Evolutionary conservation across 257 asterid species (phyloP).

Genomic region (Gentiana straminea): DNA sequence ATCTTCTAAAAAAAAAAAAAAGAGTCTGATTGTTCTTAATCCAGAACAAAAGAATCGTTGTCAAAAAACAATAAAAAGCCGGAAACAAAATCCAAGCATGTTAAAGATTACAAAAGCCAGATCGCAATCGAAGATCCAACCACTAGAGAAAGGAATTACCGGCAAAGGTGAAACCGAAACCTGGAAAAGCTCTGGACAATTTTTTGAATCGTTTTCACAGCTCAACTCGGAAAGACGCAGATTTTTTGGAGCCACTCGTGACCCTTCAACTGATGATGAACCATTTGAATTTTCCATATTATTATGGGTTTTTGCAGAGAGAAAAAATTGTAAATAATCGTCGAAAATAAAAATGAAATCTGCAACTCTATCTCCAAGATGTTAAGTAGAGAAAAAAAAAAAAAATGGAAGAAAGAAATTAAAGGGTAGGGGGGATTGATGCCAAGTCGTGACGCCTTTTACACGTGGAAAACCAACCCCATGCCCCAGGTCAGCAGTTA

Average conservation of each 20-base stretch:
- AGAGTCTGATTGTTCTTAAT: background rate
- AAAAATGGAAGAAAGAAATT: background rate
- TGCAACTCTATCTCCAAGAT: too few relatives aligned
- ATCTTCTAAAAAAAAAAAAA: too few relatives aligned
- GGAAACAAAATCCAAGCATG: background rate
- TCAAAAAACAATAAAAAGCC: background rate
- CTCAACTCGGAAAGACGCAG: constrained; percentile 3
- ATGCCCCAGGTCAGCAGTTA: constrained; percentile 7
- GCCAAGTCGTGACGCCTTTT: constrained; percentile 25
- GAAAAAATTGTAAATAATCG: background rate
- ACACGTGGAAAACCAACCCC: constrained; percentile 20
- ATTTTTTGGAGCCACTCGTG: constrained; percentile 6
- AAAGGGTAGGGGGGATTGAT: too few relatives aligned
- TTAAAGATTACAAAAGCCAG: background rate
- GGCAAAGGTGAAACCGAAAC: constrained; percentile 27
- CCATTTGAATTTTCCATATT: constrained; percentile 4
- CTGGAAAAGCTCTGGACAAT: constrained; percentile 9
- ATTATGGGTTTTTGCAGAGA: background rate
- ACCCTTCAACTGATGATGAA: background rate
- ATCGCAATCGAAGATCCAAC: background rate
- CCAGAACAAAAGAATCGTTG: background rate
- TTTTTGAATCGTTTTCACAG: constrained; percentile 10
- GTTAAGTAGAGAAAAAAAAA: background rate
- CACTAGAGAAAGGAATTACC: constrained; percentile 14
- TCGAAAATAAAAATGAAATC: too few relatives aligned